Conservation (phyloP, 129 eudicot species). For the Apium graveolens region DNA sequence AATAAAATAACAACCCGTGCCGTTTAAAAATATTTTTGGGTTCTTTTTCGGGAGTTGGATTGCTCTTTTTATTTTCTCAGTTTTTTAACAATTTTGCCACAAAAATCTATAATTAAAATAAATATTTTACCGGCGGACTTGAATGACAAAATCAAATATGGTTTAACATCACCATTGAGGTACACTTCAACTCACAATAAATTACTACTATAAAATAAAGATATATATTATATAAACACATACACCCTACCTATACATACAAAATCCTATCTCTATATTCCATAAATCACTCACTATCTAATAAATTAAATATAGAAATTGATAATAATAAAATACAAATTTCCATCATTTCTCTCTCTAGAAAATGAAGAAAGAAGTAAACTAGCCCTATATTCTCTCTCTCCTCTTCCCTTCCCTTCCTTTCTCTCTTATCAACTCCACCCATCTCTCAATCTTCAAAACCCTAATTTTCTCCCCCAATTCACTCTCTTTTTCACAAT, state of each 20-base stretch:
- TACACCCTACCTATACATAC: background rate
- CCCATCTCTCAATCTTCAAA: background rate
- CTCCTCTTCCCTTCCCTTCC: conserved; percentile 28
- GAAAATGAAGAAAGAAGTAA: conserved; percentile 7
- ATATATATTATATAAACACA: background rate
- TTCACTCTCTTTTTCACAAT: background rate
- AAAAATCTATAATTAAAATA: too few species aligned
- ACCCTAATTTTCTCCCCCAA: background rate
- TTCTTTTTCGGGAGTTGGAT: too few species aligned
- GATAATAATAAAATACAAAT: background rate
- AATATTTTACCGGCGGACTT: background rate
- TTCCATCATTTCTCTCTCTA: conserved; percentile 4
- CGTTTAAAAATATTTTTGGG: too few species aligned
- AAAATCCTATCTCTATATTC: background rate
- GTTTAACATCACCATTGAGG: background rate
- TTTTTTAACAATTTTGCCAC: too few species aligned
- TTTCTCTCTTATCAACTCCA: conserved; percentile 14
- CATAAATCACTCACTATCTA: background rate
- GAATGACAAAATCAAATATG: conserved; percentile 3
- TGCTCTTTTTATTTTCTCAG: too few species aligned
- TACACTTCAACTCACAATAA: background rate
- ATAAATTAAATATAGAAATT: background rate
- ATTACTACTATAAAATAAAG: too few species aligned
- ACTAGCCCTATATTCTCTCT: conserved; percentile 22
- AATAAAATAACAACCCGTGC: too few species aligned